phyloP scores from a whole-genome alignment of 1,284 basidiomycete genomes.

The Thecaphora thlaspeos region DNA sequence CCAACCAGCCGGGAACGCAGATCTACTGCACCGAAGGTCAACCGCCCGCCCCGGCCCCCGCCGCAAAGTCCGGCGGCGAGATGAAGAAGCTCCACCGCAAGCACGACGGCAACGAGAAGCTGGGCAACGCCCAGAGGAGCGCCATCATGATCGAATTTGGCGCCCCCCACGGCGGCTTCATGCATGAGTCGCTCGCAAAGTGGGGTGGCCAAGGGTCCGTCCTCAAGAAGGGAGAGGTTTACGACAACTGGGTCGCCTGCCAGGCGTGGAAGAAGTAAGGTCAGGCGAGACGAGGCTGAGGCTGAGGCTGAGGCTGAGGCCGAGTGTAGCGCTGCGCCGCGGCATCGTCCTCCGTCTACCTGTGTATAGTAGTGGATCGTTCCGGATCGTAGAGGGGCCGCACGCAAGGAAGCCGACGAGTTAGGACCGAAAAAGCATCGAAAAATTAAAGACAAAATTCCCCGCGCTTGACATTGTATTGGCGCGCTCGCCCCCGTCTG shows the following conservation, averaged over 20 bases:
- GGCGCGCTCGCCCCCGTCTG: too few species aligned
- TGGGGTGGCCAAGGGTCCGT: slow-evolving; percentile 38
- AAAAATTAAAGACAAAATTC: too few species aligned
- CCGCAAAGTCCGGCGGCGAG: slow-evolving; percentile 15
- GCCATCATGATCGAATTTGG: slow-evolving; percentile 47
- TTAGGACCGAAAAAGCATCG: too few species aligned
- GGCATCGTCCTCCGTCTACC: too few species aligned
- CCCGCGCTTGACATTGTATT: too few species aligned
- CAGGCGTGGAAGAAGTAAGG: slow-evolving; percentile 24
- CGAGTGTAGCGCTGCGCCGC: too few species aligned
- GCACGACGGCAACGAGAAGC: slow-evolving; percentile 3
- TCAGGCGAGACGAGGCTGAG: too few species aligned
- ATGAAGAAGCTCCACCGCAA: slow-evolving; percentile 35
- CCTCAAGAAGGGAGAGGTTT: slow-evolving; percentile 36
- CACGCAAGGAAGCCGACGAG: too few species aligned
- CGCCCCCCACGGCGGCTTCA: slow-evolving; percentile 49
- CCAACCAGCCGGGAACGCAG: slow-evolving; percentile 49
- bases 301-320: too few species aligned
- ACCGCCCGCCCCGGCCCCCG: slow-evolving; percentile 26
- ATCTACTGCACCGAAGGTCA: slow-evolving; percentile 41
- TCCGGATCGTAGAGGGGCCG: too few species aligned
- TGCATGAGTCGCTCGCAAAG: slow-evolving; percentile 22
- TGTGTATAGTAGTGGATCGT: too few species aligned
- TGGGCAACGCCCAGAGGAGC: slow-evolving; percentile 33
- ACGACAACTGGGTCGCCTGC: slow-evolving; percentile 41